Evolutionary conservation across 1,284 basidiomycete genomes (phyloP).

Genomic region (Psilocybe mexicana): DNA sequence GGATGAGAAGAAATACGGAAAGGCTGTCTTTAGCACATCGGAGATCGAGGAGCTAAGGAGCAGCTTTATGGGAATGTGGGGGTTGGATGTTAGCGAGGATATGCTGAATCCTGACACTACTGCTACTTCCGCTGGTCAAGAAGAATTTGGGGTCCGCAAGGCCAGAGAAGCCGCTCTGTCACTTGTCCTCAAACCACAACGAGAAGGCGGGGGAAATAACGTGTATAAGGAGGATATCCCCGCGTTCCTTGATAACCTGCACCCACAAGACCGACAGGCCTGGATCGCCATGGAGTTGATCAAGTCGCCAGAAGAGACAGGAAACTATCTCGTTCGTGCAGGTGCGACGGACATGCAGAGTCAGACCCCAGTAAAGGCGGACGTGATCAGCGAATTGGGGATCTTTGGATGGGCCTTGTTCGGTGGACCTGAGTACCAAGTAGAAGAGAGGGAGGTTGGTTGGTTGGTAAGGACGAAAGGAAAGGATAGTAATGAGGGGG

Average conservation of each 20-base stretch:
- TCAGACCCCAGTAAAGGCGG: constrained; percentile 46
- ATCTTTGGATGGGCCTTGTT: constrained; percentile 92
- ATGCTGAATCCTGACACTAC: constrained; percentile 32
- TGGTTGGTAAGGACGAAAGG: constrained; percentile 93
- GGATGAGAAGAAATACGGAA: constrained; percentile 39
- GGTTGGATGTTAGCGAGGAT: constrained; percentile 57
- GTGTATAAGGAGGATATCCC: constrained; percentile 88
- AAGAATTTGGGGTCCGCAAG: constrained; percentile 46
- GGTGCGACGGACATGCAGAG: constrained; percentile 34
- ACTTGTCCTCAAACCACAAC: constrained; percentile 93
- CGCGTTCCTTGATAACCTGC: constrained; percentile 66
- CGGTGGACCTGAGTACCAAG: constrained; percentile 33
- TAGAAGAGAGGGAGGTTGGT: constrained; percentile 67
- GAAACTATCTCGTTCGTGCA: constrained; percentile 76
- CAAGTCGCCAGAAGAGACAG: constrained; percentile 64
- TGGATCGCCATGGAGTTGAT: constrained; percentile 98
- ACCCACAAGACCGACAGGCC: constrained; percentile 59
- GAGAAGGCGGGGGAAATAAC: constrained; percentile 98
- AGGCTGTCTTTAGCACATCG: constrained; percentile 33
- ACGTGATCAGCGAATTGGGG: constrained; percentile 90
- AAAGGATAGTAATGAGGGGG: constrained; percentile 91
- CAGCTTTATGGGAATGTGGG: constrained; percentile 85
- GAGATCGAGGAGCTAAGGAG: constrained; percentile 55
- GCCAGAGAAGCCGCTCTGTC: constrained; percentile 55
- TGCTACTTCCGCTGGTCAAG: constrained; percentile 25